These are phyloP conservation scores for Nicotiana knightiana DNA, from an alignment of 257 asterid genomes.

Conservation along the genomic window DNA sequence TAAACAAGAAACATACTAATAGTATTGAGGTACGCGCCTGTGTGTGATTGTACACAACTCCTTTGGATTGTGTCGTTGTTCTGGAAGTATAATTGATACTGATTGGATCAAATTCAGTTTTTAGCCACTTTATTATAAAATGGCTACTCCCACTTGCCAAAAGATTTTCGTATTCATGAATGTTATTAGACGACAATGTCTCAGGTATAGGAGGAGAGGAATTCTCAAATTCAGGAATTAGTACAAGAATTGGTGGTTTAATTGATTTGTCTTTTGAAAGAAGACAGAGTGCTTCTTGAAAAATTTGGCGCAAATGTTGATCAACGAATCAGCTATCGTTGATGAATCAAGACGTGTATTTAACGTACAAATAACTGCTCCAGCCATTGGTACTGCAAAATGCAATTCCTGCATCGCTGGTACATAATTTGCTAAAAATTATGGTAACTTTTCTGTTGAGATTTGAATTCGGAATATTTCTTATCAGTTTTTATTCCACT, in stretches of 20 bases:
- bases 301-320: constrained; percentile 15
- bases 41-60: neutral
- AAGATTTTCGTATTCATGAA: constrained; percentile 18
- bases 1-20: constrained; percentile 9
- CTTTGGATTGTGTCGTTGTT: constrained; percentile 30
- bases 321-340: constrained; percentile 22
- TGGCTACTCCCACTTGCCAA: constrained; percentile 14
- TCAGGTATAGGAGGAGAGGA: neutral
- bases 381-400: constrained; percentile 22
- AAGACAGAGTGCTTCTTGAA: constrained; percentile 22
- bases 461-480: too few relatives aligned
- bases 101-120: constrained; percentile 29
- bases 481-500: too few relatives aligned
- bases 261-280: constrained; percentile 8
- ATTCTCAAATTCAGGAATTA: constrained; percentile 17
- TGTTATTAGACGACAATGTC: neutral
- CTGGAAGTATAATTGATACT: constrained; percentile 34
- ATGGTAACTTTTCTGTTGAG: too few relatives aligned
- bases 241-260: constrained; percentile 20
- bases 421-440: neutral
- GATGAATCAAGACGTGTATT: constrained; percentile 28
- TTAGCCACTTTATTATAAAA: constrained; percentile 23
- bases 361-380: constrained; percentile 25
- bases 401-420: neutral
- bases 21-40: constrained; percentile 8